Evolutionary conservation across 1,284 basidiomycete species (phyloP), one percentile per base, ranked within the genome.

Genomic region (Sporisorium reilianum): DNA sequence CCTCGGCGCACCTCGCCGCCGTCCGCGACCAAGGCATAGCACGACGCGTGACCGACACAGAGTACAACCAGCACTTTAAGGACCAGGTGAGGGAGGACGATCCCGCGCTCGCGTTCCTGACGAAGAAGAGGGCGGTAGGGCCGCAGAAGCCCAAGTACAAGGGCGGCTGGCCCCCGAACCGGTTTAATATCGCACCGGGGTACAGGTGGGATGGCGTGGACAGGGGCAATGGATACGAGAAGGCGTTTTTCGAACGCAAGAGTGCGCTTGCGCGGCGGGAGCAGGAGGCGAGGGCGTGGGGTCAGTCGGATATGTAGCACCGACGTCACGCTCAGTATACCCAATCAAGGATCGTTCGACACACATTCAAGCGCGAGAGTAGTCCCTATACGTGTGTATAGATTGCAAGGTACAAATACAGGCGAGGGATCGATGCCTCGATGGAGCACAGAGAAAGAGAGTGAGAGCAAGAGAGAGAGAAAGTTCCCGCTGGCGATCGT

Each of bases 191-290:
- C 74, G 90, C 90, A 60, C 97, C 96, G 12, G 96, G 96, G 0
- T 95, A 95, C 84, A 89, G 96, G 77, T 99, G 95, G 96, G 96
- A 98, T 54, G 84, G 85, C 1, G 85, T 85, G 5, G 83, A 85
- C 54, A 89, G 95, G 61, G 90, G 94, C 1, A 99, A 91, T 74
- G 96, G 96, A 1, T 98, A 96, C 75, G 96, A 99, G 87, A 93
- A 92, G 87, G 94, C 94, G 78, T 87, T 76, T 7, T 74, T 84
- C 36, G 68, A 77, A 45, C 53, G 72, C 11, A 75, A 76, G 22
- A 54, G 52, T 26, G 58, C 46, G 23, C 49, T 77, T 25, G 55
- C 32, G 16, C 45, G 50, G 5, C 52, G 67, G n/a, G 64, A 66
- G 28, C 58, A 60, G 20, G 68, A 74, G 48, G 55, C 64, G 2